phyloP scores from a whole-genome alignment of 225 moss, liverwort and hornwort species.

The Rhytidiadelphus loreus region DNA sequence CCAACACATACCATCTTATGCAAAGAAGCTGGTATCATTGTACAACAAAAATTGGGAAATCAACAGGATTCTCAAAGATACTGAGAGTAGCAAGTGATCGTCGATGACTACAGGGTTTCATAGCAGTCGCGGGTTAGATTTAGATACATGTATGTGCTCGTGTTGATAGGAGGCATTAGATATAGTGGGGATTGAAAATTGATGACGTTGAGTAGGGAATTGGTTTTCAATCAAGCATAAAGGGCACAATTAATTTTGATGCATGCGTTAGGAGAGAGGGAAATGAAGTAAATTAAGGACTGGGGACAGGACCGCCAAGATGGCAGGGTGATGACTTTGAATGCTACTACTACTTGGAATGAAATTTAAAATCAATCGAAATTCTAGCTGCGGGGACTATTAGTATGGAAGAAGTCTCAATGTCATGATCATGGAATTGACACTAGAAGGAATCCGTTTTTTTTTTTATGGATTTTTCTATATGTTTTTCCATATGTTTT shows the following conservation, averaged over 20 bases:
- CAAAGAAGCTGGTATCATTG: conserved; percentile 79
- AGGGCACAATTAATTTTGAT: background rate
- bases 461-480: no score
- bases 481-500: no score
- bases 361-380: background rate
- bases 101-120: no score
- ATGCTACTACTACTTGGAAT: background rate
- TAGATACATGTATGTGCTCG: no score
- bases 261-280: background rate
- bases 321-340: background rate
- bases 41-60: conserved; percentile 84
- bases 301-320: background rate
- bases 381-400: no score
- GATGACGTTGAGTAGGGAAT: background rate
- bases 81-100: conserved; percentile 10
- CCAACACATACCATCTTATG: conserved; percentile 83
- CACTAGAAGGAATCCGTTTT: no score
- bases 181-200: background rate
- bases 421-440: background rate
- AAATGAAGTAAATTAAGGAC: background rate
- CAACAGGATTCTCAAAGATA: conserved; percentile 49
- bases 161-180: background rate
- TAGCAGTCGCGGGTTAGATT: no score
- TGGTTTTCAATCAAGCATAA: background rate
- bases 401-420: background rate